A percentile compares a stretch with the other conserved stretches of the same genome.
Evolutionary conservation across 2,329 filamentous ascomycete genomes (phyloP).

Genomic region (Aspergillus sp.): DNA sequence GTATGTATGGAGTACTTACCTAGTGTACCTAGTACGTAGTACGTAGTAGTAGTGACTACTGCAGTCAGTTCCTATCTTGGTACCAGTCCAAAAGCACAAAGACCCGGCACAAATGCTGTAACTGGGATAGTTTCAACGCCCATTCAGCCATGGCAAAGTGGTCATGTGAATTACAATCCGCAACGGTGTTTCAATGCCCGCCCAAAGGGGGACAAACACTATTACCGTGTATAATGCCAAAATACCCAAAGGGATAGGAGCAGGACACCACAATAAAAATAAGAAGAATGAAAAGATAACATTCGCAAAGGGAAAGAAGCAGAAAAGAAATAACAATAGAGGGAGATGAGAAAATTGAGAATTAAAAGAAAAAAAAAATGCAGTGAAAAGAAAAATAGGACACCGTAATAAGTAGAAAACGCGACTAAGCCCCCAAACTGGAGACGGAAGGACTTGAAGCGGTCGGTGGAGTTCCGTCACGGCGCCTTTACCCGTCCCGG

Average conservation of each 20-base stretch:
- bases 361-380: background rate
- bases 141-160: conserved; percentile 7
- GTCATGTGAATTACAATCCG: conserved; percentile 16
- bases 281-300: background rate
- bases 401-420: conserved; percentile 1
- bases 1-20: background rate
- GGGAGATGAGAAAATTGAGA: background rate
- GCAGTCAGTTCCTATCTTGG: conserved; percentile 23
- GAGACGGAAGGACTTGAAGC: conserved; percentile 23
- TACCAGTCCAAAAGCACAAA: conserved; percentile 18
- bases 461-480: conserved; percentile 28
- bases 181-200: background rate
- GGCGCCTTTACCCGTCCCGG: conserved; percentile 32
- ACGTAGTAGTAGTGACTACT: conserved; percentile 11
- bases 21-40: background rate
- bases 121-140: conserved; percentile 18
- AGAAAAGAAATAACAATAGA: background rate
- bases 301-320: background rate
- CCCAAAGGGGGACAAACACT: background rate
- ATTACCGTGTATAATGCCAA: too few species aligned
- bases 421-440: conserved; percentile 12
- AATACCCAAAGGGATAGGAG: too few species aligned
- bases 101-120: conserved; percentile 20
- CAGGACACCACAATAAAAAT: background rate
- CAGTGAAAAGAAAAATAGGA: background rate